Evolutionary conservation across 495 filamentous ascomycete genomes (phyloP).

Genomic region (Amphirosellinia nigrospora): DNA sequence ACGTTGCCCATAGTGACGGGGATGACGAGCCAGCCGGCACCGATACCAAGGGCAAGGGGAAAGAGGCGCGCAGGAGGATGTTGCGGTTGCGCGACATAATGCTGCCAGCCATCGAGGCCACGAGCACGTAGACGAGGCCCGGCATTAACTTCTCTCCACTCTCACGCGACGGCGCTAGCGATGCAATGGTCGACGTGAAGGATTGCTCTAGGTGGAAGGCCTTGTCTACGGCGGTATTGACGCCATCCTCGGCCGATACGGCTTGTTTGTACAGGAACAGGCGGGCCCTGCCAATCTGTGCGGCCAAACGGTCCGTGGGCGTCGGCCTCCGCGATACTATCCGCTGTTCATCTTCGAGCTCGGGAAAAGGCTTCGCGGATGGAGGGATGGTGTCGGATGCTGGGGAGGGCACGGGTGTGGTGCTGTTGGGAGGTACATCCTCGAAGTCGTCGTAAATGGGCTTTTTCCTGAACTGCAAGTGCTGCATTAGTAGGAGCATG

Average conservation of each 20-base stretch:
- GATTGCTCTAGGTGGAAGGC: constrained; percentile 80
- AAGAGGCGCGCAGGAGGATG: constrained; percentile 73
- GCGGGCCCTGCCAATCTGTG: constrained; percentile 79
- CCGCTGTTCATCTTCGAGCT: constrained; percentile 19
- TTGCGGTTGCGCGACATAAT: constrained; percentile 87
- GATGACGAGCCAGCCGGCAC: constrained; percentile 74
- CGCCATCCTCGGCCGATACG: constrained; percentile 70
- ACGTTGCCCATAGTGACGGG: constrained; percentile 87
- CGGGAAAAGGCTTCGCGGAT: constrained; percentile 43
- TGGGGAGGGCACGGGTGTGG: constrained; percentile 41
- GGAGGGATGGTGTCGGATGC: constrained; percentile 36
- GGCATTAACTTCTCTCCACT: constrained; percentile 85
- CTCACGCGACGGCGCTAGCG: constrained; percentile 81
- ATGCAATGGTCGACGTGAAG: constrained; percentile 84
- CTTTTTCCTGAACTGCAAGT: constrained; percentile 64
- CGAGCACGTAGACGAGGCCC: constrained; percentile 85
- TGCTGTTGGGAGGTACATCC: constrained; percentile 39
- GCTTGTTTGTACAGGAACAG: constrained; percentile 79
- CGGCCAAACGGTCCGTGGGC: constrained; percentile 87
- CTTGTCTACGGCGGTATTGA: constrained; percentile 76
- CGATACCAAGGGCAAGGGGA: constrained; percentile 73
- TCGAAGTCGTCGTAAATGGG: constrained; percentile 85
- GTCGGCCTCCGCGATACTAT: constrained; percentile 65
- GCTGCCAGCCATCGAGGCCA: constrained; percentile 88
- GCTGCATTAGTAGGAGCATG: constrained; percentile 2